These are phyloP conservation scores for Cylindrotheca closterium DNA, from an alignment of 108 stramenopile species.

Conservation along the genomic window DNA sequence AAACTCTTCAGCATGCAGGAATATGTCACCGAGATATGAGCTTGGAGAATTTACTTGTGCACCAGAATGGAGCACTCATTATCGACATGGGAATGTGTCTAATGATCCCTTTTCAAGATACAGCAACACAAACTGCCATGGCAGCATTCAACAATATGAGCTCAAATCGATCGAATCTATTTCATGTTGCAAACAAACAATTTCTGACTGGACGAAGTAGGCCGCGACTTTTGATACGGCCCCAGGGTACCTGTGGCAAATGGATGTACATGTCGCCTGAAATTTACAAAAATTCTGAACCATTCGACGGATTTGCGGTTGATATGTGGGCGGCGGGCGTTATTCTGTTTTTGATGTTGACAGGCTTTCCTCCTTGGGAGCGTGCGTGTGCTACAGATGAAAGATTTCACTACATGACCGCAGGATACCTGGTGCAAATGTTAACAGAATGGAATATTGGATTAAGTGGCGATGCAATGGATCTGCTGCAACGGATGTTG, in stretches of 20 bases:
- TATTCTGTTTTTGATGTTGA: constrained; percentile 89
- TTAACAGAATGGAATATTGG: constrained; percentile 81
- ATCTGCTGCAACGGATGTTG: constrained; percentile 83
- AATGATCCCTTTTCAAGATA: constrained; percentile 55
- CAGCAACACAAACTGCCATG: constrained; percentile 7
- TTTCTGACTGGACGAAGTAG: constrained; percentile 22
- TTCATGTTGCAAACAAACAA: neutral
- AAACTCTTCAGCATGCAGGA: constrained; percentile 76
- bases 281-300: constrained; percentile 64
- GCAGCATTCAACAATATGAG: constrained; percentile 36
- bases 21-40: constrained; percentile 90
- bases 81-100: constrained; percentile 97
- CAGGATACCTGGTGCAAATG: constrained; percentile 78
- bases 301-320: constrained; percentile 88
- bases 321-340: constrained; percentile 95
- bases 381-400: constrained; percentile 63
- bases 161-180: constrained; percentile 18
- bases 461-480: constrained; percentile 73
- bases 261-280: constrained; percentile 94
- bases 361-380: constrained; percentile 92
- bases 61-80: constrained; percentile 61
- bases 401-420: constrained; percentile 78
- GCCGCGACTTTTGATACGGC: constrained; percentile 54
- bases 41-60: constrained; percentile 84
- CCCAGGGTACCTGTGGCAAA: constrained; percentile 89